Evolutionary conservation across 2,329 filamentous ascomycete genomes (phyloP), one percentile per base, ranked within the genome.

Genomic region (Fusarium zealandicum): DNA sequence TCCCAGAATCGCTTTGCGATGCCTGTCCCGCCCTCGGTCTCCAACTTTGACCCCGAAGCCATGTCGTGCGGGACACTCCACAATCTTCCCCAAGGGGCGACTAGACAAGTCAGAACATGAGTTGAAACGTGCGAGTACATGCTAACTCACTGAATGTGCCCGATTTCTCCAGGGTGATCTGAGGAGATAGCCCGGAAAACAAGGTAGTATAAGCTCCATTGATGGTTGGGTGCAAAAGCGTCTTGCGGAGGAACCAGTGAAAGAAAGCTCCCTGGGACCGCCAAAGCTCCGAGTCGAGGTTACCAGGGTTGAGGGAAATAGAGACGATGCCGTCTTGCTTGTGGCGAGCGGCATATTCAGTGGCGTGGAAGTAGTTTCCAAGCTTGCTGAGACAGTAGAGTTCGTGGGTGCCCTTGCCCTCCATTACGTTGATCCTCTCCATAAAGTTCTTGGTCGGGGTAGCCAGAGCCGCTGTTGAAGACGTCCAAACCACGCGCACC

Each of bases 171-270:
- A 72, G 32, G 0, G 72, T 78, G 4, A 82, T 68, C 0, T 80
- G 72, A 0, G 75, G 73, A 0, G 78, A 78, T 32, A 80, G 68
- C 0, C 72, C 79, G 1, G 79, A 74, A 52, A 75, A 83, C 1
- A 83, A 59, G 52, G 78, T 73, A 0, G 80, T 80, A 61, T 80
- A 82, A 0, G 78, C 79, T 0, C 80, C 81, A 22, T 73, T 66
- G 10, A 73, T 49, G 0, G 66, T 14, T 0, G 73, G 68, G 46
- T 72, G 65, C 1, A 72, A 22, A 2, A 65, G 41, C 0, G 59
- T 59, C 4, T 54, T 46, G 6, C 53, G 58, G 2, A 69, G 51
- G 1, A 72, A 10, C 16, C 49, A 49, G 4, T 31, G 54, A 0
- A 64, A 9, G 1, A 65, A 11, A 1, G 62, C 31, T 2, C 63